Base-by-base conservation (phyloP, 108 stramenopile genomes). In the Schizochytrium sp. region DNA sequence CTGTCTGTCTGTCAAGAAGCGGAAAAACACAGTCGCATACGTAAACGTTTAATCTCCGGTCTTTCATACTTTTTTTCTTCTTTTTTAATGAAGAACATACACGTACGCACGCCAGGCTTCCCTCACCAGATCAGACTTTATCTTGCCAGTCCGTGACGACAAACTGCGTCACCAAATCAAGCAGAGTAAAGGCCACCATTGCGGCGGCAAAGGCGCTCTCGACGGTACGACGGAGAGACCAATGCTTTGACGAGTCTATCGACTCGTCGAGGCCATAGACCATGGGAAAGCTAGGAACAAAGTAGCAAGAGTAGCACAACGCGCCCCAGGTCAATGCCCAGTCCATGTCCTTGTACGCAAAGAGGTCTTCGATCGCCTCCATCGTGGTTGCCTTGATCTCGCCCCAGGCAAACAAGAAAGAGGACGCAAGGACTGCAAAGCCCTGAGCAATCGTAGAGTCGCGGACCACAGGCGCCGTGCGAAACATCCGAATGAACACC, bases 281-380 rank as follows among this genome's bases (percentile, higher is more conserved):
- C 76, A 83, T 83, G 51, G 76, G 76, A 23, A 83, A 83, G 5
- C 76, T 83, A 6, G 76, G 48, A 12, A 83, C 23, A 34, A 83
- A 83, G 51, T 83, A 83, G 76, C 76, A 83, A 12, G 76, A 43
- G 51, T 83, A 83, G 76, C 76, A 83, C 8, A 53, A 45, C 1
- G 76, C 76, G 76, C 76, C 76, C 76, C 76, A 83, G 3, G 45
- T 83, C 19, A 83, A 23, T 8, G 76, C 76, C 76, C 76, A 83
- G 48, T 83, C 76, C 45, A 83, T 47, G 76, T 83, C 23, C 51
- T 53, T 83, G 76, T 83, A 83, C 0, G 6, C 18, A 53, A 83
- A 83, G 48, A 53, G 76, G 23, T 83, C 76, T 0, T 83, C 10
- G 76, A 83, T 83, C 19, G 76, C 51, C n/a, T 83, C 76, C 76